Evolutionary conservation across 306 rosid species (phyloP), one percentile per base, ranked within the genome.

Genomic region (Vigna hirtella): DNA sequence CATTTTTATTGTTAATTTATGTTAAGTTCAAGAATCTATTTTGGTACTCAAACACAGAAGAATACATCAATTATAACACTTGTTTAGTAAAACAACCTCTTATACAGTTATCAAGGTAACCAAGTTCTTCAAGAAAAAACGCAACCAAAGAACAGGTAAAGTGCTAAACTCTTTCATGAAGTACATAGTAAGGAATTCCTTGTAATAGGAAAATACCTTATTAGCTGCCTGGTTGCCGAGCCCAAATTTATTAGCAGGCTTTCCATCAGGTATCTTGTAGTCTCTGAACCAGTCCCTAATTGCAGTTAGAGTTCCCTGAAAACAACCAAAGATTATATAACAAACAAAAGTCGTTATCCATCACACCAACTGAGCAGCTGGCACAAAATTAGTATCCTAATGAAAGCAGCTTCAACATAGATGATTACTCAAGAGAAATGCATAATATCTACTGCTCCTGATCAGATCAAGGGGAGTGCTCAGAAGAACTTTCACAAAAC

Each of bases 241-340:
- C 76, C 98, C 98, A 88, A 94, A 94, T 76, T 81, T 90, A 88
- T 94, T 94, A 63, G 98, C 98, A 68, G 97, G 97, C 83, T 94
- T 94, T 72, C 98, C 98, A 82, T 94, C 98, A 61, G 98, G 98
- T 76, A 90, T 89, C 90, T 94, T 94, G 88, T 94, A 94, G 84
- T 94, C 98, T 86, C 98, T 89, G 82, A 94, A 94, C 97, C 98
- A 94, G 71, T 94, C 88, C 81, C 97, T 90, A 52, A 94, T 90
- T 62, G 97, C 96, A 76, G 94, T 90, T 72, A 94, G 91, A 56
- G 97, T 94, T 22, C 98, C 96, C 98, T 94, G 84, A 83, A 84
- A 64, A 78, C 13, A 81, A 69, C 64, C 53, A 51, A 45, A 51
- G 53, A 78, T 86, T 76, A 83, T 81, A 59, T 66, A 71, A 49